Conservation (phyloP, 306 rosid species). For the Casuarina glauca region DNA sequence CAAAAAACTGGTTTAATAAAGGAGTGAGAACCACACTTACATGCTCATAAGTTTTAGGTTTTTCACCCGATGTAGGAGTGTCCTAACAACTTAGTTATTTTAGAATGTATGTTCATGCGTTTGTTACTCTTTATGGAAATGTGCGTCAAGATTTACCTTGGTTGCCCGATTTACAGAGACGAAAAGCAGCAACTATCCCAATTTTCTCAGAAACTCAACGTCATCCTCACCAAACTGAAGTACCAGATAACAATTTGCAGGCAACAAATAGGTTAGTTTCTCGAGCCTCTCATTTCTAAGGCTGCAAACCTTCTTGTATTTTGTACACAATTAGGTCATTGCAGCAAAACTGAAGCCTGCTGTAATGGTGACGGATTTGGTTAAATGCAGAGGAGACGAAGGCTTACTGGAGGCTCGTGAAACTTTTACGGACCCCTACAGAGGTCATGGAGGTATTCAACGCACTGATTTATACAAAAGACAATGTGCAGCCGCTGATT, state of each 20-base stretch:
- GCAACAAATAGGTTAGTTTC: constrained; percentile 46
- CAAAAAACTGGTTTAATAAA: too few relatives aligned
- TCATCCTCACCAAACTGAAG: constrained; percentile 52
- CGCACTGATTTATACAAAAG: constrained; percentile 32
- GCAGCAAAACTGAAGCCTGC: too few relatives aligned
- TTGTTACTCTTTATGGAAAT: too few relatives aligned
- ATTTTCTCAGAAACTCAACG: constrained; percentile 53
- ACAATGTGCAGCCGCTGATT: constrained; percentile 36
- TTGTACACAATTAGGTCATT: too few relatives aligned
- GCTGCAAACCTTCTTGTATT: not conserved
- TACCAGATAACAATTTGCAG: constrained; percentile 36
- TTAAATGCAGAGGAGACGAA: constrained; percentile 29
- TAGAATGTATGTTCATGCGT: too few relatives aligned
- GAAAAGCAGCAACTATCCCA: constrained; percentile 51
- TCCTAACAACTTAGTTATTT: too few relatives aligned
- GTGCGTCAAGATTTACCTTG: not conserved
- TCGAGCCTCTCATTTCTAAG: not conserved
- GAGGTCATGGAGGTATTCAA: constrained; percentile 41
- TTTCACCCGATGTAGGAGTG: too few relatives aligned
- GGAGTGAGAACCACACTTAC: too few relatives aligned
- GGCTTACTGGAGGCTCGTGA: constrained; percentile 17
- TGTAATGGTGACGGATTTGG: not conserved
- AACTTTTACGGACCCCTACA: constrained; percentile 37
- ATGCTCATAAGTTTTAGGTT: too few relatives aligned
- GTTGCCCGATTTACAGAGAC: constrained; percentile 32